Conservation (phyloP, 2,329 filamentous ascomycete genomes). For the Ascochyta fabae region DNA sequence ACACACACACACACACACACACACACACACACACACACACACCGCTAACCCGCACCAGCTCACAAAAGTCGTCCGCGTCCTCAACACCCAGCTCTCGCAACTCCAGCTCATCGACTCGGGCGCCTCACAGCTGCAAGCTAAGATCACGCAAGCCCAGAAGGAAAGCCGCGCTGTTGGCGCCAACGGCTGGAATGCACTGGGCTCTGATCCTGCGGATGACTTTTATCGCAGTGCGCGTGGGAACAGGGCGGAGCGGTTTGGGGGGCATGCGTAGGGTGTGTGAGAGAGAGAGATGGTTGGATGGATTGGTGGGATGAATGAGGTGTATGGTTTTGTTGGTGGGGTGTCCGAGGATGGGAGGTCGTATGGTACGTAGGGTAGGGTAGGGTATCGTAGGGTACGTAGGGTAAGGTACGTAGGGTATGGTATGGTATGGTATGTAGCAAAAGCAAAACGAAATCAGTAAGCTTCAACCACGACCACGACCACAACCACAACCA, state of each 20-base stretch:
- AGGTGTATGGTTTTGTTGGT: too few relatives aligned
- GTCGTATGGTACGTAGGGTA: too few relatives aligned
- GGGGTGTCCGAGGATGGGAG: too few relatives aligned
- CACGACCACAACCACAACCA: too few relatives aligned
- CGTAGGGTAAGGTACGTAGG: too few relatives aligned
- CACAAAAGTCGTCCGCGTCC: conserved; percentile 91
- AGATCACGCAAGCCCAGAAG: conserved; percentile 83
- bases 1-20: too few relatives aligned
- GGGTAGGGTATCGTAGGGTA: too few relatives aligned
- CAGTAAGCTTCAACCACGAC: too few relatives aligned
- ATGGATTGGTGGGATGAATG: background rate
- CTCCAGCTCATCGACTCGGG: conserved; percentile 93
- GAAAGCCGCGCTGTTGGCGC: conserved; percentile 67
- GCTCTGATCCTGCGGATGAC: conserved; percentile 79
- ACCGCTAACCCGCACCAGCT: conserved; percentile 60
- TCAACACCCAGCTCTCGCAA: conserved; percentile 91
- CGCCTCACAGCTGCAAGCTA: conserved; percentile 78
- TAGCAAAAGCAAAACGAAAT: too few relatives aligned
- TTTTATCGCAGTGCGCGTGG: conserved; percentile 91
- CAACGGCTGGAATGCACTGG: conserved; percentile 57
- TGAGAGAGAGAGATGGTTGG: too few relatives aligned
- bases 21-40: background rate
- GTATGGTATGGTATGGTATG: too few relatives aligned
- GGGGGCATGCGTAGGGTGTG: conserved; percentile 26
- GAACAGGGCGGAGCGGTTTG: conserved; percentile 41